phyloP scores from a whole-genome alignment of 306 rosid species.

The Rubus parviflorus region DNA sequence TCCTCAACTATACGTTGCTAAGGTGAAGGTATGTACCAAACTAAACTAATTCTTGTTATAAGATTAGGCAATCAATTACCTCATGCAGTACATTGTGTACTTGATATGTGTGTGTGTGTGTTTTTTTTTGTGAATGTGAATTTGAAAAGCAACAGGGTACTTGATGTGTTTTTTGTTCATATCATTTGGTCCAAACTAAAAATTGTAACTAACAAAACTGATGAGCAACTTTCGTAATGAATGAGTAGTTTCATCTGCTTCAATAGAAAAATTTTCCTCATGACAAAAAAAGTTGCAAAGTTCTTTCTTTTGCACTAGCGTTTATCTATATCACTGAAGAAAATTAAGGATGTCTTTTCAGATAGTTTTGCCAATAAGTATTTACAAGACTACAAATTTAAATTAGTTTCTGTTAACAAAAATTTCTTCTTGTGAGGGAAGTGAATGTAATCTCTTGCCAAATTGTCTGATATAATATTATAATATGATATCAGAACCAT shows the following conservation, averaged over 20 bases:
- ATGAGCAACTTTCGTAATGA: neutral
- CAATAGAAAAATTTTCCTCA: neutral
- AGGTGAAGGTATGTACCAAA: conserved; percentile 31
- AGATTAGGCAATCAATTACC: neutral
- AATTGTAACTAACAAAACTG: neutral
- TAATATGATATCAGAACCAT: neutral
- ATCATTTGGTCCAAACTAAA: neutral
- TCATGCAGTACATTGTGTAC: neutral
- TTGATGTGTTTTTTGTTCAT: neutral
- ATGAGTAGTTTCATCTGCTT: neutral
- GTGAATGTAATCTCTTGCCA: no score
- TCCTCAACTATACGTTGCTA: conserved; percentile 41
- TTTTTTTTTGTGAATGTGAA: no score
- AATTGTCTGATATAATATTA: no score
- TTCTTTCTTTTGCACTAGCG: neutral
- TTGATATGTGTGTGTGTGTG: no score
- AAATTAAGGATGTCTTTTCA: no score
- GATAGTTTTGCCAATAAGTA: neutral
- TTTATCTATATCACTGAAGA: neutral
- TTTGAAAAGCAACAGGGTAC: no score
- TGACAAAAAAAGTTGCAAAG: neutral
- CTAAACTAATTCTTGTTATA: neutral
- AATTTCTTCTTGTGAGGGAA: neutral
- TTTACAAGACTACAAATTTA: neutral
- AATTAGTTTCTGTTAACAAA: neutral